A percentile compares a stretch with the other conserved stretches of the same genome.
phyloP scores from a whole-genome alignment of 139 green algal genomes.

The Volvox africanus region DNA sequence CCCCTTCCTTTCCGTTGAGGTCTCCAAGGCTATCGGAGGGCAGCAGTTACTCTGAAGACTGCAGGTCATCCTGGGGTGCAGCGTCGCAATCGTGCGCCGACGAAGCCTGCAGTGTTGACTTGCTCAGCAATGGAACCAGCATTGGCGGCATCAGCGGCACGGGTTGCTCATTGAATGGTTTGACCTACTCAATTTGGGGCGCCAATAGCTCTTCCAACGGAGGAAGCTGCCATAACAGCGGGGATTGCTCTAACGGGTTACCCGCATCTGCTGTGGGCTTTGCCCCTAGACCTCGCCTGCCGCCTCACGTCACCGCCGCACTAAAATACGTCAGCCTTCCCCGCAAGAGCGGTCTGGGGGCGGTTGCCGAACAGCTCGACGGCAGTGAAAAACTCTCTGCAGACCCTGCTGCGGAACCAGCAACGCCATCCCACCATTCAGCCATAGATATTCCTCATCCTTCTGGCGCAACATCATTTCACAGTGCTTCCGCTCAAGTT shows the following conservation, averaged over 20 bases:
- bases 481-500: too few relatives aligned
- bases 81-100: neutral
- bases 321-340: neutral
- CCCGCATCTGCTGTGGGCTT: neutral
- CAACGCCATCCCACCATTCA: too few relatives aligned
- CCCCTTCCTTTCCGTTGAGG: neutral
- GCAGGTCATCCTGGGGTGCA: neutral
- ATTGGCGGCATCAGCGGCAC: neutral
- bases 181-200: neutral
- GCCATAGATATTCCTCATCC: too few relatives aligned
- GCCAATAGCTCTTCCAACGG: neutral
- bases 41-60: neutral
- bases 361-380: neutral
- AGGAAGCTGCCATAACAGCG: neutral
- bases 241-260: neutral
- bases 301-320: neutral
- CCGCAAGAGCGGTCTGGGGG: neutral
- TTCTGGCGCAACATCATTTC: too few relatives aligned
- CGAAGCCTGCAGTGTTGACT: neutral
- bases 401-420: too few relatives aligned
- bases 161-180: neutral
- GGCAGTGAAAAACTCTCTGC: neutral
- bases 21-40: neutral
- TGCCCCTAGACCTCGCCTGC: neutral
- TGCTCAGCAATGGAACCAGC: slow-evolving; percentile 1